Evolutionary conservation across 202 grass and related monocot species (phyloP), one percentile per base, ranked within the genome.

Genomic region (Musa balbisiana): DNA sequence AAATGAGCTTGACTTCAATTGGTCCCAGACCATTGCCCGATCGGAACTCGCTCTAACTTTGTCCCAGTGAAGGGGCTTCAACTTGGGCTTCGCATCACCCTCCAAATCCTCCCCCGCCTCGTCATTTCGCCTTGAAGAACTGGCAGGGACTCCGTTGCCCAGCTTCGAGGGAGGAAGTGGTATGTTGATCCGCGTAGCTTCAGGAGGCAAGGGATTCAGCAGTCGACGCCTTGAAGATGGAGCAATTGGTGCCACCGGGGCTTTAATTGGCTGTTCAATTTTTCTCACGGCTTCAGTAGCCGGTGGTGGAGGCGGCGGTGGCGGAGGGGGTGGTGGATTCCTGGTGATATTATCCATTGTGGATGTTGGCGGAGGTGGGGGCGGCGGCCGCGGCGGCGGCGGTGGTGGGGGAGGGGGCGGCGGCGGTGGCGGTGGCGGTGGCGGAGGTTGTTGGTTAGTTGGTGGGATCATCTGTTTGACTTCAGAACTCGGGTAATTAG

Each of bases 1-100:
- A 85, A 98, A 98, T 85, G 95, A 94, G 77, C 95, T 94, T 15
- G 91, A 89, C 86, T 98, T 98, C 50, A 98, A 69, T 73, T 98
- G 91, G 77, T 98, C 95, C 95, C 95, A 98, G 70, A 98, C 95
- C 89, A 86, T 98, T 75, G 91, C 89, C 59, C 91, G 88, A 81
- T 98, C 91, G 6, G 95, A 98, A 59, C 77, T 97, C 26, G 93
- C 87, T 60, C 84, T 87, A 76, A 97, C 90, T 81, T 92, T 97
- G 84, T 97, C 93, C 93, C 93, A 97, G 70, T 97, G 93, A 80
- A 97, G 90, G 11, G 93, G 90, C 87, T 97, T 97, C 69, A 97
- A 80, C 75, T 85, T 97, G 26, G 82, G 93, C 64, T 88, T 88
- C 14, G 82, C 69, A 55, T 87, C 88, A 14, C 80, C 80, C 43